Base-by-base conservation (phyloP, 2,329 filamentous ascomycete genomes). In the Nigrospora oryzae region DNA sequence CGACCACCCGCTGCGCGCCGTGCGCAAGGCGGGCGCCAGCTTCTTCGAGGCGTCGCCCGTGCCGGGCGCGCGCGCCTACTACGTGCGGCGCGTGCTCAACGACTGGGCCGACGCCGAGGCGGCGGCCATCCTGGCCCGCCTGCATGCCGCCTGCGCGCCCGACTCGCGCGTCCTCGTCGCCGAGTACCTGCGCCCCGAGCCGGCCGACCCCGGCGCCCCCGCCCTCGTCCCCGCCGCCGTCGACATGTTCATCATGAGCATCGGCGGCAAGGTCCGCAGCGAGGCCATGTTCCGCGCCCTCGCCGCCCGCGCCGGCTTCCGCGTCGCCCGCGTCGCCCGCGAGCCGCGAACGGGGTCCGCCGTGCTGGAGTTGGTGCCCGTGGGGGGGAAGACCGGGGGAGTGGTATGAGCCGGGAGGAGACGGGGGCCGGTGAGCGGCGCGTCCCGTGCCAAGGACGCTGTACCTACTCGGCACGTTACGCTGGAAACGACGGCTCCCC, bases 161-260 rank as follows among this genome's bases (percentile, higher is more conserved):
- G 43, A 45, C 31, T 45, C 38, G 43, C 19, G 43, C 32, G 36
- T 45, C 14, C 38, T 45, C 2, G 19, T 37, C n/a, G 32, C 38
- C 14, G 43, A 40, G n/a, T 36, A 45, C 11, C n/a, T 40, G 32
- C 38, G 33, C 16, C 38, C 43, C 5, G 19, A 19, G 11, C 16
- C 14, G 11, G 23, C 23, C 23, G 23, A 28, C 5, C 23, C 23
- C 23, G 23, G 5, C 23, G 5, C 5, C 23, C 32, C 43, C 17
- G 17, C 19, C 13, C 23, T 41, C 2, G n/a, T 36, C 14, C 34
- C 31, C 7, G 36, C 34, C 17, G 30, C 43, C 17, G 43, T 34
- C 32, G 43, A 45, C 31, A 45, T 45, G 31, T 45, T 37, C 31
- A 45, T 45, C 32, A 11, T 41, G 43, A 45, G 40, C 13, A 40